These are phyloP conservation scores for Aspergillus saccharolyticus DNA, from an alignment of 495 filamentous ascomycete genomes.

Conservation along the genomic window DNA sequence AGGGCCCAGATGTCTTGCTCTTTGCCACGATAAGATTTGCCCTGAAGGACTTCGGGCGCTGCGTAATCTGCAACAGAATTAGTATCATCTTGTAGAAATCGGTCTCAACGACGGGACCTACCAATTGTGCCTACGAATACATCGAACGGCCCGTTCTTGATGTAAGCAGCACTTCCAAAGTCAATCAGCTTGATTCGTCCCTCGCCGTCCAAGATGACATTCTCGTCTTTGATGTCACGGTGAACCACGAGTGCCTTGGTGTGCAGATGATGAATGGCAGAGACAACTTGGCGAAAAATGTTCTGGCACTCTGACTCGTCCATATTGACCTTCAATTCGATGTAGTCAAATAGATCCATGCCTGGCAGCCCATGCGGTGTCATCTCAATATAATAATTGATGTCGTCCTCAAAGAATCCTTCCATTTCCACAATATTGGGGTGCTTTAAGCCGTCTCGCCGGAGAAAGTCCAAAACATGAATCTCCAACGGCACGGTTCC, in stretches of 20 bases:
- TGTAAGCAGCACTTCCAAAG: conserved; percentile 96
- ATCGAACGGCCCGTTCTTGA: conserved; percentile 97
- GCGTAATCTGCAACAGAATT: conserved; percentile 72
- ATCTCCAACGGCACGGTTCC: conserved; percentile 98
- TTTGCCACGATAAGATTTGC: conserved; percentile 87
- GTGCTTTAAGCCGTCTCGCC: conserved; percentile 79
- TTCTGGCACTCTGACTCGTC: conserved; percentile 88
- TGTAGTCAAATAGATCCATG: conserved; percentile 99
- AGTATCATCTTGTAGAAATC: neutral
- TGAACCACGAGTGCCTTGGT: conserved; percentile 90
- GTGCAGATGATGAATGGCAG: conserved; percentile 86
- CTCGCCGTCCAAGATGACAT: conserved; percentile 91
- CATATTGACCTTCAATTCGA: conserved; percentile 94
- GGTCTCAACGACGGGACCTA: conserved; percentile 39
- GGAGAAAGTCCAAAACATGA: conserved; percentile 91
- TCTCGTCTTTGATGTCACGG: conserved; percentile 98
- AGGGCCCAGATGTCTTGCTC: conserved; percentile 98
- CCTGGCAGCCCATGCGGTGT: conserved; percentile 90
- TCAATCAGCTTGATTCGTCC: conserved; percentile 96
- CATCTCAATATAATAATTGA: conserved; percentile 99
- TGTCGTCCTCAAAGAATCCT: conserved; percentile 95
- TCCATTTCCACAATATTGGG: conserved; percentile 98
- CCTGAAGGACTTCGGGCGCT: conserved; percentile 92
- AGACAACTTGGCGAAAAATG: conserved; percentile 90
- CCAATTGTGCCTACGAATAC: conserved; percentile 99